phyloP scores from a whole-genome alignment of 75 land plant species.

The Sequoiadendron giganteum region DNA sequence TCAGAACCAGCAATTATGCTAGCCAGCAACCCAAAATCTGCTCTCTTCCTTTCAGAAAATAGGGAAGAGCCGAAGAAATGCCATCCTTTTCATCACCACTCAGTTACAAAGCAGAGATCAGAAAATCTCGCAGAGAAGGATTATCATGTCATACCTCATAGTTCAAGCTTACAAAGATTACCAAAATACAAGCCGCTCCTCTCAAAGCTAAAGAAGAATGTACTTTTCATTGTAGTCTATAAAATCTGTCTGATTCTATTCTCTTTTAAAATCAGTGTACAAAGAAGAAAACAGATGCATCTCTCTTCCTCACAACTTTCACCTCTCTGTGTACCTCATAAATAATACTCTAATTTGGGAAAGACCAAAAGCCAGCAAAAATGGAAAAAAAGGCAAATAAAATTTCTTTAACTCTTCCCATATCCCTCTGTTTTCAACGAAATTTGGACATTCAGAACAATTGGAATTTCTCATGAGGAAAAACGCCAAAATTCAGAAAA shows the following conservation, averaged over 20 bases:
- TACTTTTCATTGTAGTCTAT: neutral
- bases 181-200: neutral
- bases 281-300: neutral
- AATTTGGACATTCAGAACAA: neutral
- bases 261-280: neutral
- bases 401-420: neutral
- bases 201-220: neutral
- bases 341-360: neutral
- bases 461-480: neutral
- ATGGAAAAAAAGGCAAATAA: neutral
- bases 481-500: neutral
- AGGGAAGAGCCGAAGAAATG: neutral
- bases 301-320: neutral
- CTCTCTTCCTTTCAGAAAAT: neutral
- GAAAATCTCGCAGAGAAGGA: neutral
- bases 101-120: neutral
- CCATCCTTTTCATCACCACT: neutral
- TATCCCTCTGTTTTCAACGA: neutral
- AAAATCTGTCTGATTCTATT: neutral
- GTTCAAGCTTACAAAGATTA: neutral
- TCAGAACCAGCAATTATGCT: neutral
- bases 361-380: neutral
- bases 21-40: neutral
- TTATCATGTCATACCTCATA: neutral
- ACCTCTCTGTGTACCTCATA: neutral